Evolutionary conservation across 805 yeast species (phyloP), one percentile per base, ranked within the genome.

Genomic region (Clavispora vitiphila): DNA sequence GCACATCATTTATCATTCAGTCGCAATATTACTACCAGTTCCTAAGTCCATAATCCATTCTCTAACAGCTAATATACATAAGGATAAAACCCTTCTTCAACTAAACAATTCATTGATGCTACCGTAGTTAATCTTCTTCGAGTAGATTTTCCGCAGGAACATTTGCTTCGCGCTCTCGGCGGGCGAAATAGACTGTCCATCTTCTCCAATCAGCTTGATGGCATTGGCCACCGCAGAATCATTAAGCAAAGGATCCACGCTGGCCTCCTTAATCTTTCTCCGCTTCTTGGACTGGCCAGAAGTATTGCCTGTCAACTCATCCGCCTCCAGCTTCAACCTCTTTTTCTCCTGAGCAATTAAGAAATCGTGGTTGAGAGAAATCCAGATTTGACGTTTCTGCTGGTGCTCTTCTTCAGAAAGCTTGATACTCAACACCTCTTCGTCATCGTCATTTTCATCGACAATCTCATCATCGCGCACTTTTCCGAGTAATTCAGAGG

Each of bases 81-180:
- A 20, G 2, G 47, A 34, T 12, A 45, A 36, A 24, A n/a, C 23
- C 8, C 20, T 10, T 9, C 10, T 16, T 29, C 32, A 24, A 37
- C 27, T 25, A 40, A 66, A 74, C 49, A 76, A 59, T 45, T 73
- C 78, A 48, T 81, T 82, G 40, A 91, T 77, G 4, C 91, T 89
- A 37, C 76, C 81, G 61, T 93, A 93, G 62, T 93, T 93, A 61
- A 93, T 85, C 70, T 93, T 93, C 65, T 83, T 85, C 21, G 96
- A 86, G 50, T 83, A 81, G 6, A 85, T 72, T 55, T 86, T 82
- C 62, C 81, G 84, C 49, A 78, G 77, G 30, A 91, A 59, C 85
- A 88, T 80, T 42, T 72, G 78, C 56, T 78, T 83, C 3, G 93
- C 93, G 56, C 84, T 81, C 39, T 84, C 95, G 1, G 85, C 87